Base-by-base conservation (phyloP, 192 early-diverging fungal species). In the Backusella macrospora region DNA sequence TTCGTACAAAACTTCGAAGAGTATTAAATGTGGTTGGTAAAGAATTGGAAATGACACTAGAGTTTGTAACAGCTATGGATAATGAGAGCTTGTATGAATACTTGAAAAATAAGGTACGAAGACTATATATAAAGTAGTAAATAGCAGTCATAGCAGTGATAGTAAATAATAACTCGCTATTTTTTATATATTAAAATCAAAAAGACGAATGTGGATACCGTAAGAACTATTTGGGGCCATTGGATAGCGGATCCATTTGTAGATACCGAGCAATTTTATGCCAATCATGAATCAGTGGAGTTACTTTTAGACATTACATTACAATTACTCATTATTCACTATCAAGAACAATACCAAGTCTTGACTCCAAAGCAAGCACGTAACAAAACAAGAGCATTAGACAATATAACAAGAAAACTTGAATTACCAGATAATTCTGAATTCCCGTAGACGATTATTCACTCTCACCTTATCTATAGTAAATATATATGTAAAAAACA, bases 171-270 rank as follows among this genome's bases (percentile, higher is more conserved):
- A 59, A 59, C 13, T 9, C 3, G 10, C 23, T 23, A 59, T 2
- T 59, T 7, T 12, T 26, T 9, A 59, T 13, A 59, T 59, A 59
- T 59, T 59, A 59, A 59, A 52, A 8, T 21, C 49, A 18, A 18
- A 15, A 42, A 72, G 71, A 72, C 63, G 16, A 62, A 52, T 45
- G 23, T 45, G 6, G 18, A 40, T 2, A 46, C 40, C 10, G 13
- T 72, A 46, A 62, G 64, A 18, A 34, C 18, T 10, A 45, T 72
- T 8, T 72, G 71, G 71, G 43, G 42, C 12, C 59, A 72, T 62
- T 72, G 71, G 71, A 72, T 72, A 44, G 63, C 40, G 23, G 59
- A 72, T 14, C 71, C 71, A 6, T 72, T 62, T 64, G 71, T 72
- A 29, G 71, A 72, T 26, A 42, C 71, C 5, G n/a, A 64, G 14